A percentile compares a stretch with the other conserved stretches of the same genome.
These are phyloP conservation scores for Amanita rimosa DNA, from an alignment of 768 basidiomycete genomes.

Conservation along the genomic window DNA sequence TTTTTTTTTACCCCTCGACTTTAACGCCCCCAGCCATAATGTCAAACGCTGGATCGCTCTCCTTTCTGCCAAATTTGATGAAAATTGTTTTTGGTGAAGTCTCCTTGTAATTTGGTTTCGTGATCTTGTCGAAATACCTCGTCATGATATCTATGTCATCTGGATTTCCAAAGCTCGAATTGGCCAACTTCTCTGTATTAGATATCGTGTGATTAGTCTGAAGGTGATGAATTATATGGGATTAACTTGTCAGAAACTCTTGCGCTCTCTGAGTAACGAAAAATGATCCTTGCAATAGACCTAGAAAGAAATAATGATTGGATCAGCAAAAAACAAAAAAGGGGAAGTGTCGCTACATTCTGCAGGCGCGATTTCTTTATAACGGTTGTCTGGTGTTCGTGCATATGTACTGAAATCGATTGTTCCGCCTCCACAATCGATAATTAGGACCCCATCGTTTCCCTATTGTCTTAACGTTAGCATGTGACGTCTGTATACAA, in stretches of 20 bases:
- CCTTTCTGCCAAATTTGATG: not conserved
- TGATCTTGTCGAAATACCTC: conserved; percentile 1
- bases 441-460: no score
- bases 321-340: no score
- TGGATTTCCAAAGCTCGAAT: not conserved
- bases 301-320: no score
- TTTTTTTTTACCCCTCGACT: not conserved
- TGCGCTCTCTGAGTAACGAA: conserved; percentile 4
- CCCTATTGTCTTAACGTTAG: no score
- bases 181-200: not conserved
- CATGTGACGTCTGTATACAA: not conserved
- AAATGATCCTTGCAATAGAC: conserved; percentile 2
- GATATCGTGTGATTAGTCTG: not conserved
- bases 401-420: no score
- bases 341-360: no score
- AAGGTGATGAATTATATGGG: not conserved
- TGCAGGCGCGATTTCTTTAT: no score
- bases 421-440: no score
- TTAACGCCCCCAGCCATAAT: not conserved
- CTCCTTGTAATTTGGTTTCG: not conserved
- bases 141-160: conserved; percentile 1
- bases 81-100: not conserved
- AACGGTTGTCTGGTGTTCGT: no score
- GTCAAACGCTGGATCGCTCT: not conserved
- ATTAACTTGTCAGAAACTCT: not conserved